Conservation (phyloP, 352 stramenopile genomes). For the Phytophthora quininea region DNA sequence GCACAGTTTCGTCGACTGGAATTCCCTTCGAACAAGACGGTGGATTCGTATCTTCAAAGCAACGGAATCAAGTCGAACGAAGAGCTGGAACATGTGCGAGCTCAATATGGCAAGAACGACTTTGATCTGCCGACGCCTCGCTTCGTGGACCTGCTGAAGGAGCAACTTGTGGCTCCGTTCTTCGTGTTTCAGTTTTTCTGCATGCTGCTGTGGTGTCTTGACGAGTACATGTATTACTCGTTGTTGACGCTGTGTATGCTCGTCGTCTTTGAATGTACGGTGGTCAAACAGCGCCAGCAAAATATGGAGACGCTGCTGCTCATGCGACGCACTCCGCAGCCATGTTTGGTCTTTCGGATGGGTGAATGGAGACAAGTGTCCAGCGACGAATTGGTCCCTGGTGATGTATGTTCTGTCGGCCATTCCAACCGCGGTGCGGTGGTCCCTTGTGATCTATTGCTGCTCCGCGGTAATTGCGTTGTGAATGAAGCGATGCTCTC, state of each 20-base stretch:
- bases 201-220: conserved; percentile 98
- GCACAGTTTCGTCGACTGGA: conserved; percentile 81
- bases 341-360: conserved; percentile 91
- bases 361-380: conserved; percentile 82
- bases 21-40: conserved; percentile 55
- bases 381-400: conserved; percentile 90
- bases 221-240: conserved; percentile 99
- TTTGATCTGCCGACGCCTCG: conserved; percentile 94
- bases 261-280: conserved; percentile 97
- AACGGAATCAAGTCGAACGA: conserved; percentile 45
- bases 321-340: conserved; percentile 89
- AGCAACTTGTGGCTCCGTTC: conserved; percentile 98
- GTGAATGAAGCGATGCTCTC: conserved; percentile 99
- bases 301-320: conserved; percentile 94
- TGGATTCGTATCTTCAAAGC: conserved; percentile 68
- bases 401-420: conserved; percentile 94
- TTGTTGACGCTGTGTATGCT: conserved; percentile 98
- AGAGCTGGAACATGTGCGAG: conserved; percentile 46
- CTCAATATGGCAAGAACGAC: conserved; percentile 89
- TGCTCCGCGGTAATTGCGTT: conserved; percentile 95
- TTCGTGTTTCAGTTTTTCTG: conserved; percentile 99
- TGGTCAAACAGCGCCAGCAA: conserved; percentile 95
- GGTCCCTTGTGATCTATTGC: conserved; percentile 95
- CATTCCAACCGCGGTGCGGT: conserved; percentile 71
- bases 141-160: conserved; percentile 95